phyloP scores from a whole-genome alignment of 2,329 filamentous ascomycete species.

The Parasarocladium wereldwijsianum region DNA sequence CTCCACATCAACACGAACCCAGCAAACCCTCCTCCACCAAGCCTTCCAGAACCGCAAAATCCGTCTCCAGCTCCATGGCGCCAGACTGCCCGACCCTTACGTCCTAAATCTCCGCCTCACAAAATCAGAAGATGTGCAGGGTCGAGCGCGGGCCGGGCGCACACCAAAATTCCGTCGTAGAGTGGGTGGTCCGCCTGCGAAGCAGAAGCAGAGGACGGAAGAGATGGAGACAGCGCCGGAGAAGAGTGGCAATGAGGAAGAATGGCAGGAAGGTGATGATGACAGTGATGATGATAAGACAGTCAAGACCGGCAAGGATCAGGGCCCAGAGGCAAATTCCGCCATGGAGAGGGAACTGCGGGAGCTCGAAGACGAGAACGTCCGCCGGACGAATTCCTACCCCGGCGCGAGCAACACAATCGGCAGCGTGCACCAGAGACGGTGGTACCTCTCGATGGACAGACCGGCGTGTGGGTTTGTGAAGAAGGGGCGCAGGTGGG shows the following conservation, averaged over 20 bases:
- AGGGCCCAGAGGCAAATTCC: conserved; percentile 10
- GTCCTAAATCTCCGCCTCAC: conserved; percentile 40
- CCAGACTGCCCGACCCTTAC: conserved; percentile 36
- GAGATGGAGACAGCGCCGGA: conserved; percentile 8
- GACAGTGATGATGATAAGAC: conserved; percentile 6
- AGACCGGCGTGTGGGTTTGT: conserved; percentile 41
- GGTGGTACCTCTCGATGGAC: conserved; percentile 53
- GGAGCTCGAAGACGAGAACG: conserved; percentile 34
- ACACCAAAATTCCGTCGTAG: background rate
- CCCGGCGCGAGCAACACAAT: conserved; percentile 50
- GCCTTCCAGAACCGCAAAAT: conserved; percentile 43
- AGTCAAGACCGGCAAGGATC: conserved; percentile 8
- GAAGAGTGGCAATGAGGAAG: conserved; percentile 11
- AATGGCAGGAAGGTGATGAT: conserved; percentile 9
- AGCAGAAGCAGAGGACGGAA: background rate
- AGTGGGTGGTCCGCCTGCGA: conserved; percentile 3
- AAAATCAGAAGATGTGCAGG: conserved; percentile 23
- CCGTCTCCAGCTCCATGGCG: conserved; percentile 36
- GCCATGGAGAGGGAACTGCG: conserved; percentile 24
- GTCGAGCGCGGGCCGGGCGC: conserved; percentile 9
- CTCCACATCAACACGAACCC: conserved; percentile 13
- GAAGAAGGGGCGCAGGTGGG: conserved; percentile 13
- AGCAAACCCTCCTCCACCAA: conserved; percentile 31
- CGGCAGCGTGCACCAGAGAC: conserved; percentile 50
- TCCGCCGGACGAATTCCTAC: conserved; percentile 50